Conservation (phyloP, 768 basidiomycete species). For the Amanita thiersii region DNA sequence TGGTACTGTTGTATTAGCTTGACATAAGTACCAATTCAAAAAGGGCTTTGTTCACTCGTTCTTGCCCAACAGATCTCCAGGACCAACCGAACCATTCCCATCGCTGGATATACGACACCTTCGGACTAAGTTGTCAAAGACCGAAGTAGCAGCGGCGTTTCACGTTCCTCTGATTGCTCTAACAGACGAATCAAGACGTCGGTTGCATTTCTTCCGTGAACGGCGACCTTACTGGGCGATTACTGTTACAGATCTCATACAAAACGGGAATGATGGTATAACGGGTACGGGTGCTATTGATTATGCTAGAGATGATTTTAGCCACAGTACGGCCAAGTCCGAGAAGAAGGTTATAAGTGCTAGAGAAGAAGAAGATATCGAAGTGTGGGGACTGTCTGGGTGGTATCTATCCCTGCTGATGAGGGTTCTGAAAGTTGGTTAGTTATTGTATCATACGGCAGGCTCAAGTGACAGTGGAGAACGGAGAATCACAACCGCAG, state of each 20-base stretch:
- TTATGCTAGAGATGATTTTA: slow-evolving; percentile 19
- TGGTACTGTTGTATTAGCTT: background rate
- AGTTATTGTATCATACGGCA: no score
- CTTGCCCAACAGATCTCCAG: background rate
- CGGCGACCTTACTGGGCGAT: slow-evolving; percentile 55
- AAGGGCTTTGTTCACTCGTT: slow-evolving; percentile 22
- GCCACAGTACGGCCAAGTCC: slow-evolving; percentile 21
- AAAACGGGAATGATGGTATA: slow-evolving; percentile 11
- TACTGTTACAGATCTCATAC: slow-evolving; percentile 55
- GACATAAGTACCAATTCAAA: background rate
- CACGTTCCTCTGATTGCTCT: slow-evolving; percentile 59
- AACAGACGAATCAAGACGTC: slow-evolving; percentile 37
- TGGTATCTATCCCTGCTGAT: slow-evolving; percentile 70
- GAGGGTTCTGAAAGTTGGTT: slow-evolving; percentile 40
- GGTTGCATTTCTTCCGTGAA: slow-evolving; percentile 47
- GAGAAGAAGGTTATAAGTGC: slow-evolving; percentile 32
- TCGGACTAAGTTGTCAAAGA: slow-evolving; percentile 33
- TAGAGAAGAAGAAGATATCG: slow-evolving; percentile 39
- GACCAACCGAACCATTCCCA: slow-evolving; percentile 38
- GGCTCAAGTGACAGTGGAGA: no score
- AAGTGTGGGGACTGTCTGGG: slow-evolving; percentile 81
- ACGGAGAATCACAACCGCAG: no score
- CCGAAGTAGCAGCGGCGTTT: slow-evolving; percentile 64
- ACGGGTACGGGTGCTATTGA: background rate
- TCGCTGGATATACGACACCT: slow-evolving; percentile 50